A percentile compares a stretch with the other conserved stretches of the same genome.
Conservation (phyloP, 768 basidiomycete species). For the Lactarius deliciosus region DNA sequence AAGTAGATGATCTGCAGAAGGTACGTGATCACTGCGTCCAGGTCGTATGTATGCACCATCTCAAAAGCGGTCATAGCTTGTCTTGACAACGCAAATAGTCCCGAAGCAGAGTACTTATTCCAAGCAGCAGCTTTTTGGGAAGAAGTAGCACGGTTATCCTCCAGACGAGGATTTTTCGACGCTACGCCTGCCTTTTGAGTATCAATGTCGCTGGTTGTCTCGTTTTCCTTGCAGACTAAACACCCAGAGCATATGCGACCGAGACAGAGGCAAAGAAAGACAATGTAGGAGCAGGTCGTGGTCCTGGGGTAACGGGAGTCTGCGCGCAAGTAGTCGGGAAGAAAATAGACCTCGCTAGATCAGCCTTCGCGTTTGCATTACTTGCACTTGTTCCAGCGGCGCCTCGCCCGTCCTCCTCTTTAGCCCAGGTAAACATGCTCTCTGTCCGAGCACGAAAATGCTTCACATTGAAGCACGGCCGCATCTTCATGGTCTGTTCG, state of each 20-base stretch:
- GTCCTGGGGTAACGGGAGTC: not conserved
- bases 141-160: slow-evolving; percentile 20
- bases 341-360: slow-evolving; percentile 28
- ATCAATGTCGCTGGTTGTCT: slow-evolving; percentile 18
- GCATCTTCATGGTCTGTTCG: slow-evolving; percentile 46
- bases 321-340: slow-evolving; percentile 18
- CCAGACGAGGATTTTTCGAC: slow-evolving; percentile 26
- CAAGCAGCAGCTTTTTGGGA: slow-evolving; percentile 14
- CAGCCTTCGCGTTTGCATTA: slow-evolving; percentile 22
- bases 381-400: slow-evolving; percentile 6
- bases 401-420: slow-evolving; percentile 34
- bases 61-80: slow-evolving; percentile 49
- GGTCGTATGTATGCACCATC: slow-evolving; percentile 44
- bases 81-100: slow-evolving; percentile 48
- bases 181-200: slow-evolving; percentile 12
- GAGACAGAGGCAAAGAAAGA: slow-evolving; percentile 30
- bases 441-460: slow-evolving; percentile 48
- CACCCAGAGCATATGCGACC: slow-evolving; percentile 28
- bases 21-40: slow-evolving; percentile 60
- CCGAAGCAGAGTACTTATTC: slow-evolving; percentile 33
- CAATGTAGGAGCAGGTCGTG: slow-evolving; percentile 24
- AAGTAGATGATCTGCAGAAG: slow-evolving; percentile 55
- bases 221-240: slow-evolving; percentile 29
- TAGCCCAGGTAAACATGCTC: slow-evolving; percentile 45
- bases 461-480: slow-evolving; percentile 51